Evolutionary conservation across 176 grass and related monocot species (phyloP).

Genomic region (Oryza meridionalis): DNA sequence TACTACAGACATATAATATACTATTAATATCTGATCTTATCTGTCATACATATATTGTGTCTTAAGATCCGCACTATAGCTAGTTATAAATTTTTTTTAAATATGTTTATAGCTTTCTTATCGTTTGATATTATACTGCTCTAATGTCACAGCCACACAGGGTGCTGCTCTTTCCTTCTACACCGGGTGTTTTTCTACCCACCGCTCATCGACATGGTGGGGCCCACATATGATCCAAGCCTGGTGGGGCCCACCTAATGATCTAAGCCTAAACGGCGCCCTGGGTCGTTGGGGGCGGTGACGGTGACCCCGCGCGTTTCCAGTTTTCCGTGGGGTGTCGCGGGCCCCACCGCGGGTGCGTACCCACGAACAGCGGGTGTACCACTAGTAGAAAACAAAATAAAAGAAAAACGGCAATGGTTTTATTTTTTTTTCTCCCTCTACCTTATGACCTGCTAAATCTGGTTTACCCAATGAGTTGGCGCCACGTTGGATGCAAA

Average conservation of each 20-base stretch:
- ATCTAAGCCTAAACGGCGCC: too few species aligned
- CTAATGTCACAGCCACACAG: too few species aligned
- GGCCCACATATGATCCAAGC: not conserved
- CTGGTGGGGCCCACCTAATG: not conserved
- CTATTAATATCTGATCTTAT: too few species aligned
- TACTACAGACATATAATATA: too few species aligned
- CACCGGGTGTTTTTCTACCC: not conserved
- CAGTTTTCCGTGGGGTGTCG: not conserved
- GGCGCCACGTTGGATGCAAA: not conserved
- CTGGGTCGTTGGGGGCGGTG: too few species aligned
- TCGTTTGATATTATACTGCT: too few species aligned
- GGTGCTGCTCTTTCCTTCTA: not conserved
- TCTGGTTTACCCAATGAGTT: not conserved
- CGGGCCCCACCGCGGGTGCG: not conserved
- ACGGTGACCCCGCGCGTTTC: not conserved
- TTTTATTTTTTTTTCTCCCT: not conserved
- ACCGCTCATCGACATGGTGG: constrained; percentile 42
- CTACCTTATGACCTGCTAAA: not conserved
- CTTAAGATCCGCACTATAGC: rapidly evolving
- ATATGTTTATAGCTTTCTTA: too few species aligned
- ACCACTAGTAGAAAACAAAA: too few species aligned
- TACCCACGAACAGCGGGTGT: not conserved
- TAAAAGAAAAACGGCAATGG: not conserved
- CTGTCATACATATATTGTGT: too few species aligned
- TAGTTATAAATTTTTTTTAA: too few species aligned